A percentile compares a stretch with the other conserved stretches of the same genome.
Evolutionary conservation across 305 asterid species (phyloP).

Genomic region (Fraxinus sp.): DNA sequence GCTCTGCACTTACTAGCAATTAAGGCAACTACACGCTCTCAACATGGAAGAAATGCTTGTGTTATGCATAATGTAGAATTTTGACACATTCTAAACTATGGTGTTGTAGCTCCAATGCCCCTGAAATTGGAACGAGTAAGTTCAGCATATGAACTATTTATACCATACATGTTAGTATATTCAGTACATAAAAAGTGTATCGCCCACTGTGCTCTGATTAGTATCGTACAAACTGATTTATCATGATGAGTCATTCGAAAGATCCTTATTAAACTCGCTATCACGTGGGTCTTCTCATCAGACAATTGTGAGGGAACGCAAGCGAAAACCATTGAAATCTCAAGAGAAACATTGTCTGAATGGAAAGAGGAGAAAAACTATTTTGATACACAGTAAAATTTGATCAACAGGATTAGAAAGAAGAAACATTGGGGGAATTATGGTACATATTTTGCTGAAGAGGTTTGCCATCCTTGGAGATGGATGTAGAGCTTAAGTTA

Average conservation of each 20-base stretch:
- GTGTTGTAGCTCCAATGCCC: background rate
- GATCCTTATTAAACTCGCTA: background rate
- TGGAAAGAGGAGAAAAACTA: background rate
- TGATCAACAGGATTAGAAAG: background rate
- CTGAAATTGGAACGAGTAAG: background rate
- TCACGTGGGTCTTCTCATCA: background rate
- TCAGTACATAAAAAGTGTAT: background rate
- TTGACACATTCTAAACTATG: background rate
- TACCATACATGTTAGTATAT: background rate
- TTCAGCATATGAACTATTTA: background rate
- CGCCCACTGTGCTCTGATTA: background rate
- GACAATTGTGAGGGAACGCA: background rate
- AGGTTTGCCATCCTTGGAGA: constrained; percentile 33
- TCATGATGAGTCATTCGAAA: background rate
- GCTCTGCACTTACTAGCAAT: background rate
- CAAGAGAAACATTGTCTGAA: background rate
- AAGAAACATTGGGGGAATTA: constrained; percentile 24
- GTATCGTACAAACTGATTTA: background rate
- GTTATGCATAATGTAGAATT: background rate
- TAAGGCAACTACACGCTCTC: background rate
- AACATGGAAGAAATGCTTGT: background rate
- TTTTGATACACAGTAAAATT: background rate
- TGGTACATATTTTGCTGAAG: constrained; percentile 24
- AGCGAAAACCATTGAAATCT: background rate
- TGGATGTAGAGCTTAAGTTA: constrained; percentile 16